A percentile compares a stretch with the other conserved stretches of the same genome.
phyloP scores from a whole-genome alignment of 2,329 filamentous ascomycete species.

The Aspergillus novofumigatus region DNA sequence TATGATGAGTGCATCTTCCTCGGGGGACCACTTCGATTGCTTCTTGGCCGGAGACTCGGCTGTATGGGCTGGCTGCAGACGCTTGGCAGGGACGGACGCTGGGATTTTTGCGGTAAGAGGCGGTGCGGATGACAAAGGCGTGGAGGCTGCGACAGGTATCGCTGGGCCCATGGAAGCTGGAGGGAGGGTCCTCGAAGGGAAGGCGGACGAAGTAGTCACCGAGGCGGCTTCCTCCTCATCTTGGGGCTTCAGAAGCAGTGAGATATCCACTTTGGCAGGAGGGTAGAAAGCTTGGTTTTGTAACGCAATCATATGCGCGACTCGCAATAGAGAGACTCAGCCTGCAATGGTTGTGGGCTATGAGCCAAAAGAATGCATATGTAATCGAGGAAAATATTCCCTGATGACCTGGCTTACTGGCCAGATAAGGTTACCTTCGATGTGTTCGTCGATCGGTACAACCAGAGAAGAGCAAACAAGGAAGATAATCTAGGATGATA shows the following conservation, averaged over 20 bases:
- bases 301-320: constrained; percentile 43
- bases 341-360: constrained; percentile 4
- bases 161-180: constrained; percentile 27
- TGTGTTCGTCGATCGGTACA: background rate
- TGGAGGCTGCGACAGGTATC: constrained; percentile 20
- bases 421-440: background rate
- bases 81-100: constrained; percentile 33
- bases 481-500: background rate
- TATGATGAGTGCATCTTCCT: constrained; percentile 92
- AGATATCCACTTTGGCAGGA: constrained; percentile 87
- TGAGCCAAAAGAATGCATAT: background rate
- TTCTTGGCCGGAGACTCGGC: constrained; percentile 73
- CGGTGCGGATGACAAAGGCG: constrained; percentile 23
- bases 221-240: constrained; percentile 34
- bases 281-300: constrained; percentile 37
- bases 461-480: background rate
- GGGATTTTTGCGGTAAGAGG: constrained; percentile 30
- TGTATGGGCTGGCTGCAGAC: constrained; percentile 45
- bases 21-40: constrained; percentile 93
- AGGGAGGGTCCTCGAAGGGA: constrained; percentile 25
- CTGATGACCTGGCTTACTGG: background rate
- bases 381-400: background rate
- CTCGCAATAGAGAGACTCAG: constrained; percentile 15
- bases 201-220: constrained; percentile 29
- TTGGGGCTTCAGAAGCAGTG: constrained; percentile 71